Evolutionary conservation across 2,329 filamentous ascomycete species (phyloP).

Genomic region (Fusarium falciforme): DNA sequence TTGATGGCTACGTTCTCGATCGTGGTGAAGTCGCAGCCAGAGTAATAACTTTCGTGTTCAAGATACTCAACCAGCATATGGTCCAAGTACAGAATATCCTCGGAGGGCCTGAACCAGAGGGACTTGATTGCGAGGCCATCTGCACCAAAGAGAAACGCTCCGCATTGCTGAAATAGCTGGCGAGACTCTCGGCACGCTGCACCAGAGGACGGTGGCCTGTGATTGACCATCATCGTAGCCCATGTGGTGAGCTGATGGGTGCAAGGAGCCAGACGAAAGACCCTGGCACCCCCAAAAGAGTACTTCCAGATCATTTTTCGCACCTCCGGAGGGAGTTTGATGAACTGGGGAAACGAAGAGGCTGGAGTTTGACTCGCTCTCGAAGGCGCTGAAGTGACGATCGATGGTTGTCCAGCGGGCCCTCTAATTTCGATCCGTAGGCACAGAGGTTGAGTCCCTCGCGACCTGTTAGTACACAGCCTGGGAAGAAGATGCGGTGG

Average conservation of each 20-base stretch:
- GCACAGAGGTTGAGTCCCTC: not conserved
- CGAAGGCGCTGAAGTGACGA: not conserved
- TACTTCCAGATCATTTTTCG: not conserved
- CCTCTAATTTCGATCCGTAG: not conserved
- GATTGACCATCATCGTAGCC: not conserved
- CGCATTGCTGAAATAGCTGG: not conserved
- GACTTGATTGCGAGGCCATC: not conserved
- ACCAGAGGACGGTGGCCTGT: not conserved
- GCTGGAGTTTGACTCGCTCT: not conserved
- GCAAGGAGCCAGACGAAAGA: not conserved
- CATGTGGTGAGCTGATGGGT: not conserved
- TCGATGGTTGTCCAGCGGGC: not conserved
- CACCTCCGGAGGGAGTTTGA: not conserved
- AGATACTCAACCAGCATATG: not conserved
- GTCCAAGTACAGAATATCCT: conserved; percentile 10
- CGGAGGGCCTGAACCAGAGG: not conserved
- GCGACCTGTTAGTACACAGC: not conserved
- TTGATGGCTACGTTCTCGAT: not conserved
- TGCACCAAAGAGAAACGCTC: not conserved
- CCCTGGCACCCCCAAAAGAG: not conserved
- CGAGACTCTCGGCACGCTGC: conserved; percentile 1
- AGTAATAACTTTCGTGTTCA: not conserved
- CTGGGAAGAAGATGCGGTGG: not conserved
- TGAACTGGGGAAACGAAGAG: not conserved
- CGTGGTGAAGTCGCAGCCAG: not conserved